Percentiles rank a stretch among this genome's conserved stretches.
Evolutionary conservation across 1,139 yeast genomes (phyloP).

Genomic region (Protomyces inouyei): DNA sequence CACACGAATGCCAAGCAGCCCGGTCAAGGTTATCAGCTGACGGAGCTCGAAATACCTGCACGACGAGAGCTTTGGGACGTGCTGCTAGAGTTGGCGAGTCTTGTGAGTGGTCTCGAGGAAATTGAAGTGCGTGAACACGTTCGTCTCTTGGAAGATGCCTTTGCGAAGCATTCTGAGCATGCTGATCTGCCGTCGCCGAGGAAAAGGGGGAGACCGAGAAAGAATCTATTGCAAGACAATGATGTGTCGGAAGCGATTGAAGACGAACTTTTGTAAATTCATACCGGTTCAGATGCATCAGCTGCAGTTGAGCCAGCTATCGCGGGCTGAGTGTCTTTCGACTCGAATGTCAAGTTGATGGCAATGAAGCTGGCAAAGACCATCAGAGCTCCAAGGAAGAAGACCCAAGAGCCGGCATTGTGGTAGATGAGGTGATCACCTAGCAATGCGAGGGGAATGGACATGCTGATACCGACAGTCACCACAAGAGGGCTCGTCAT

Average conservation of each 20-base stretch:
- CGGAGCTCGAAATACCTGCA: neutral
- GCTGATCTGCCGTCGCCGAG: neutral
- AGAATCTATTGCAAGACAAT: neutral
- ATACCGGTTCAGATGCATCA: neutral
- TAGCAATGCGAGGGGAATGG: constrained; percentile 89
- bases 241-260: too few species aligned
- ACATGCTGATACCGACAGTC: constrained; percentile 86
- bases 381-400: constrained; percentile 70
- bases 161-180: neutral
- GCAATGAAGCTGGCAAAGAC: constrained; percentile 79
- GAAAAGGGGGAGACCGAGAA: neutral
- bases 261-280: neutral
- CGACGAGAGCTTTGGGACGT: neutral
- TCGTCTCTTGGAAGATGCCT: neutral
- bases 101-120: neutral
- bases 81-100: constrained; percentile 11
- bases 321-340: constrained; percentile 40
- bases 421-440: constrained; percentile 78
- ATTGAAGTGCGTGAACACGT: constrained; percentile 1
- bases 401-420: constrained; percentile 55
- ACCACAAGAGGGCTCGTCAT: constrained; percentile 91
- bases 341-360: constrained; percentile 48
- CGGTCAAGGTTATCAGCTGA: constrained; percentile 1
- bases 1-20: neutral
- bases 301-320: neutral